Evolutionary conservation across 2,329 filamentous ascomycete genomes (phyloP), one percentile per base, ranked within the genome.

Genomic region (Monilinia fructicola): DNA sequence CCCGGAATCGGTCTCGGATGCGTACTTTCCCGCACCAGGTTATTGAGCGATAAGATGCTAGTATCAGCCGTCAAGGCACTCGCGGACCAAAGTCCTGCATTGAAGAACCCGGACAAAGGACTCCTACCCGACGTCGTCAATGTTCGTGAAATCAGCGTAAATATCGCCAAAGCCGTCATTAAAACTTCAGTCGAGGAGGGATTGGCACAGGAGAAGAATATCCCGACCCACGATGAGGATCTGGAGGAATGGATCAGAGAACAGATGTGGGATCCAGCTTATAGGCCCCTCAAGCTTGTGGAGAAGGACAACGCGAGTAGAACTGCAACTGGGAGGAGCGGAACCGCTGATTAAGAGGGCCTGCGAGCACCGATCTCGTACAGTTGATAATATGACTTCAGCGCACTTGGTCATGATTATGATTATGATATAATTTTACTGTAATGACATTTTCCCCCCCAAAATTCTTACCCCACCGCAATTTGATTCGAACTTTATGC

Each of bases 1-100:
- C 92, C 92, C 0, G 92, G 92, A 0, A 94, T 96, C 67, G 92
- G 92, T 0, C 87, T 96, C 0, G 93, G 92, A 14, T 85, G 85
- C 10, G 85, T 97, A 0, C 84, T 96, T 1, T 88, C 83, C 35
- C 87, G 91, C 18, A 83, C 89, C 3, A 82, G 80, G 16, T 81
- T 87, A 0, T 78, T 96, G 38, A 90, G 89, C 0, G 88, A 93
- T 69, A 85, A 86, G 69, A 93, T 96, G 87, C 86, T 96, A 16
- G 90, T 96, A 0, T 90, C 90, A 0, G 93, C 92, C 0, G 87
- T 91, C 3, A 85, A 89, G 73, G 90, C 87, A 3, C 84, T 96
- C 0, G 88, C 91, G 0, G 84, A 83, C 4, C 81, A 90, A 67
- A 89, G 89, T 0, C 93, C 93, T 0, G 90, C 90, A 0, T 79